phyloP scores from a whole-genome alignment of 106 monocot species.

The Dactylorhiza incarnata region DNA sequence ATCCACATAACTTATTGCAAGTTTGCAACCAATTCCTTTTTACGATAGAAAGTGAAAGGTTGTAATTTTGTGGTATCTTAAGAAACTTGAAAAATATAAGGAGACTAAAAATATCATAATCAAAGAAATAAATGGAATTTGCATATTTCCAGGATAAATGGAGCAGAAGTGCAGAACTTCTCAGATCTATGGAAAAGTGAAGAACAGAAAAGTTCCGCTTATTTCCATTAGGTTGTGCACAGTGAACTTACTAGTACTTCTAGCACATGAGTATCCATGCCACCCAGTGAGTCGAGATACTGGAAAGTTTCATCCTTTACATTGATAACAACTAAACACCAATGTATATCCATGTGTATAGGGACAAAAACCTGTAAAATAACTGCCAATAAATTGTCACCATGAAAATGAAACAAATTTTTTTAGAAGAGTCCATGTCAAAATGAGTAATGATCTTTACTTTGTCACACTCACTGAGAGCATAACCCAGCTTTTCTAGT shows the following conservation, averaged over 20 bases:
- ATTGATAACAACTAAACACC: conserved; percentile 63
- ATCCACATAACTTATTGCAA: background rate
- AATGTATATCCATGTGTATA: conserved; percentile 64
- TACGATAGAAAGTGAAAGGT: background rate
- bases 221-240: background rate
- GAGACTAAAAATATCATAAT: background rate
- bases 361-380: conserved; percentile 63
- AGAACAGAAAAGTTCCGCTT: background rate
- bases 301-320: conserved; percentile 52
- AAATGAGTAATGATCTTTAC: background rate
- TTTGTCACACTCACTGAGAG: conserved; percentile 7
- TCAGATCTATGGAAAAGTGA: background rate
- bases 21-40: background rate
- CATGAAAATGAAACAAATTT: background rate
- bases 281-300: conserved; percentile 83
- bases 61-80: background rate
- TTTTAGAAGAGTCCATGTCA: background rate
- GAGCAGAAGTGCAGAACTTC: background rate
- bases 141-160: background rate
- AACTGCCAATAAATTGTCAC: background rate
- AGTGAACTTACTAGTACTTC: conserved; percentile 40
- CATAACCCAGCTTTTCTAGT: background rate
- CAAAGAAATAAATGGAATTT: background rate
- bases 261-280: conserved; percentile 46
- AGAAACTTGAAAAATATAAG: background rate